Conservation (phyloP, 1,284 basidiomycete species). For the Puccinia brachypodii region DNA sequence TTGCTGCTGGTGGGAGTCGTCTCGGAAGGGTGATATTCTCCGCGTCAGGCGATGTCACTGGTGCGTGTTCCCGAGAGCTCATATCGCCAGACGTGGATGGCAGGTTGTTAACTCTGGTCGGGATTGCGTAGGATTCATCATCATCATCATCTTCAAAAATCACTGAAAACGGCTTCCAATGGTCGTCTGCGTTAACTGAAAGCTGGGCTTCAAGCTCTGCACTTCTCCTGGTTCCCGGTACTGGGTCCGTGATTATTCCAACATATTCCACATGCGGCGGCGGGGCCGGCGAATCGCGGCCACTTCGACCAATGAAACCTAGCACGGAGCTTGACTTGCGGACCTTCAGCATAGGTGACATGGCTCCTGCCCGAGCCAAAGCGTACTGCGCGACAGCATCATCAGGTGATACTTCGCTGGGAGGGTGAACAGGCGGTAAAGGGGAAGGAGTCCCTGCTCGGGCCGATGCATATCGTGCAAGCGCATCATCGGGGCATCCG, state of each 20-base stretch:
- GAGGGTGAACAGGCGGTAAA: too few relatives aligned
- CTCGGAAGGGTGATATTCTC: neutral
- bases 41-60: neutral
- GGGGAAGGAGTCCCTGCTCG: neutral
- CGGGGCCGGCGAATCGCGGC: neutral
- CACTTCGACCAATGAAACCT: neutral
- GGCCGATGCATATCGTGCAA: neutral
- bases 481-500: neutral
- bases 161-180: conserved; percentile 17
- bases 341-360: neutral
- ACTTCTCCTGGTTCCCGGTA: neutral
- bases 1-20: neutral
- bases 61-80: neutral
- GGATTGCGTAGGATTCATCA: neutral
- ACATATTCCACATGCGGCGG: neutral
- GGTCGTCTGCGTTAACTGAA: neutral
- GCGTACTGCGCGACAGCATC: neutral
- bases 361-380: neutral
- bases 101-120: neutral
- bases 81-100: neutral
- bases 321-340: neutral
- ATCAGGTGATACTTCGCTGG: neutral
- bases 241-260: neutral
- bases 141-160: conserved; percentile 21
- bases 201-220: neutral